Percentiles rank a stretch among this genome's conserved stretches.
These are phyloP conservation scores for Suhomyces bolitotheri DNA, from an alignment of 1,139 yeast species.

Conservation along the genomic window DNA sequence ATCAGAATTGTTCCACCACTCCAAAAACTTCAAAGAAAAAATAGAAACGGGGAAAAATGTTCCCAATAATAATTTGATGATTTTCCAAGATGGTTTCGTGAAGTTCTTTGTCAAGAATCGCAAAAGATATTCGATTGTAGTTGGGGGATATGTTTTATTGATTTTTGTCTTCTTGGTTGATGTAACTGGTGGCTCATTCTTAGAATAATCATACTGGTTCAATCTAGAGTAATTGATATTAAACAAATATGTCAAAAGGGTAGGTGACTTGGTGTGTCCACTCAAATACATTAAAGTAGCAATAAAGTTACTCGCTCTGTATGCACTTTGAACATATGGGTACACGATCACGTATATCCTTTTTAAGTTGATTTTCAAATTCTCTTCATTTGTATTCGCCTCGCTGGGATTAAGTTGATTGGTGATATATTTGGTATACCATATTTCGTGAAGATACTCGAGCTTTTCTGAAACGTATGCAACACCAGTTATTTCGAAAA, in stretches of 20 bases:
- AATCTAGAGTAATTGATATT: conserved; percentile 71
- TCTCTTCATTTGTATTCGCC: conserved; percentile 31
- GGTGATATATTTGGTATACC: conserved; percentile 60
- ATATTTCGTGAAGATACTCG: conserved; percentile 62
- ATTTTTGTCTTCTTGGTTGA: conserved; percentile 17
- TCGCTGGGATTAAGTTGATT: conserved; percentile 41
- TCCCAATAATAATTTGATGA: conserved; percentile 40
- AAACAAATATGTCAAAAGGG: conserved; percentile 61
- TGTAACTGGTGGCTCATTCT: conserved; percentile 38
- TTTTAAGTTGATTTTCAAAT: conserved; percentile 34
- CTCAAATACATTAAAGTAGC: conserved; percentile 68
- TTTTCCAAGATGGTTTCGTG: conserved; percentile 42
- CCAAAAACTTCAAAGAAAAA: conserved; percentile 80
- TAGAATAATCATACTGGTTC: conserved; percentile 58
- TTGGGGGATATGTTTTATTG: conserved; percentile 51
- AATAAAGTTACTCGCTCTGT: conserved; percentile 54
- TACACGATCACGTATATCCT: conserved; percentile 55
- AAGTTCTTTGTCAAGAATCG: conserved; percentile 30
- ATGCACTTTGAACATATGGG: conserved; percentile 56
- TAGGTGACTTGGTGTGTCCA: conserved; percentile 65
- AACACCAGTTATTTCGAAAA: conserved; percentile 63
- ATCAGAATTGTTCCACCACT: conserved; percentile 92
- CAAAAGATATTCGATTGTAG: conserved; percentile 47
- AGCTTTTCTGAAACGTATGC: conserved; percentile 73
- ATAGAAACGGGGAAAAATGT: conserved; percentile 81